Percentiles rank a stretch among this genome's conserved stretches.
Conservation (phyloP, 805 yeast species). For the Jamesozyma rosinii region DNA sequence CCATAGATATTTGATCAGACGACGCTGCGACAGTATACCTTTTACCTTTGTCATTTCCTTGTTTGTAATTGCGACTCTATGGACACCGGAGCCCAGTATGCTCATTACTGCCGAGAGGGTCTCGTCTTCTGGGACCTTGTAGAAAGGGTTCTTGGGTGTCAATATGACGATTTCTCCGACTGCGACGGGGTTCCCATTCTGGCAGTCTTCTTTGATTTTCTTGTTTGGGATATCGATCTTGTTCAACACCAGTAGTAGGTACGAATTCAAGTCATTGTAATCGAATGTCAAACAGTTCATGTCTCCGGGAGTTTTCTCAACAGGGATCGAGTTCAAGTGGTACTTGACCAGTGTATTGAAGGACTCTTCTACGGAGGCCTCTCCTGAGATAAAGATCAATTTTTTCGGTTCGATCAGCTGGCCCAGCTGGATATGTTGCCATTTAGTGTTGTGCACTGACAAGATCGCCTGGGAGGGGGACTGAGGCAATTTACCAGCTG, state of each 20-base stretch:
- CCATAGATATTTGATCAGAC: conserved; percentile 80
- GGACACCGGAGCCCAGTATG: conserved; percentile 89
- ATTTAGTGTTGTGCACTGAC: conserved; percentile 33
- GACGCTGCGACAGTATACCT: conserved; percentile 85
- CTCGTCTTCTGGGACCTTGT: conserved; percentile 62
- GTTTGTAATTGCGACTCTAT: conserved; percentile 75
- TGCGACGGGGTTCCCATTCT: conserved; percentile 82
- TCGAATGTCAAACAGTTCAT: conserved; percentile 78
- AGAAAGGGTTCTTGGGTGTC: conserved; percentile 82
- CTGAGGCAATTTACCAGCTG: no score
- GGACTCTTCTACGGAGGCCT: conserved; percentile 75
- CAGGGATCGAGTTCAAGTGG: conserved; percentile 81
- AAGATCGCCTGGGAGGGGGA: conserved; percentile 15
- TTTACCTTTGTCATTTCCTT: conserved; percentile 46
- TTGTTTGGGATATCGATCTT: conserved; percentile 39
- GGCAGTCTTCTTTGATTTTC: conserved; percentile 45
- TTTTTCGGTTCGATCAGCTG: conserved; percentile 75
- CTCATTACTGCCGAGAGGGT: conserved; percentile 69
- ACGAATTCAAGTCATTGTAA: conserved; percentile 82
- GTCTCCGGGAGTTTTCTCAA: conserved; percentile 46
- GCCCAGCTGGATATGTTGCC: conserved; percentile 63
- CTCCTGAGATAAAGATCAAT: conserved; percentile 57
- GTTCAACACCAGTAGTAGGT: conserved; percentile 74
- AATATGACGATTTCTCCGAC: conserved; percentile 79
- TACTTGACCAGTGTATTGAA: conserved; percentile 66